Base-by-base conservation (phyloP, 2,329 filamentous ascomycete species). In the Colletotrichum paranaense region DNA sequence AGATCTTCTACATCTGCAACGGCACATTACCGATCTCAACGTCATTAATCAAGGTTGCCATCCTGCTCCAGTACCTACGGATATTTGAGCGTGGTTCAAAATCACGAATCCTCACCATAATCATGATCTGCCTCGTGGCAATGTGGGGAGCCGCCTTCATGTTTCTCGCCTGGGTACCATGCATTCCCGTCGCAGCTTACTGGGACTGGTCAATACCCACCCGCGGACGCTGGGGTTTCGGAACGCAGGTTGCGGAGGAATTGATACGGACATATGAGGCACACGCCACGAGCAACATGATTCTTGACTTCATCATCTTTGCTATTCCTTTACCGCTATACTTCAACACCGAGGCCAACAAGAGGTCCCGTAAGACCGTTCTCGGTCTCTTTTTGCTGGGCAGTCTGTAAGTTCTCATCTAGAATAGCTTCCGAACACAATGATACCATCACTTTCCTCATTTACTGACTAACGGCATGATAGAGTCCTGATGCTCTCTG, bases 321-420 rank as follows among this genome's bases (percentile, higher is more conserved):
- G 75, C 78, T 9, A 80, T 82, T 8, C 78, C 80, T 1, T 70
- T 80, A 2, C 80, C 80, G n/a, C 63, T 82, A 0, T 82, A 79
- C 53, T 79, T 81, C 38, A 64, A 76, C 24, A 76, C 74, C 4
- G 65, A 68, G 28, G 77, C 77, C 24, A 75, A 76, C 38, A 76
- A 76, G 68, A 80, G 78, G 75, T 79, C 80, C 35, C 77, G 81
- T 1, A 64, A 81, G 12, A 79, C 79, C 1, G 78, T 83, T 6
- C 72, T 79, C 0, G 67, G 77, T 0, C 77, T 83, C 5, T 74
- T 83, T 26, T 49, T 80, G 3, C 68, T 83, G 2, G 81, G 82
- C 0, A 72, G 79, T 19, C 30, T 78, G 81, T 83, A 75, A 67
- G 81, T 79, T 24, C 8, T 9, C 6, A 35, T 8, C 5, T 12